Conservation (phyloP, 352 stramenopile species). For the Phytophthora europaea region DNA sequence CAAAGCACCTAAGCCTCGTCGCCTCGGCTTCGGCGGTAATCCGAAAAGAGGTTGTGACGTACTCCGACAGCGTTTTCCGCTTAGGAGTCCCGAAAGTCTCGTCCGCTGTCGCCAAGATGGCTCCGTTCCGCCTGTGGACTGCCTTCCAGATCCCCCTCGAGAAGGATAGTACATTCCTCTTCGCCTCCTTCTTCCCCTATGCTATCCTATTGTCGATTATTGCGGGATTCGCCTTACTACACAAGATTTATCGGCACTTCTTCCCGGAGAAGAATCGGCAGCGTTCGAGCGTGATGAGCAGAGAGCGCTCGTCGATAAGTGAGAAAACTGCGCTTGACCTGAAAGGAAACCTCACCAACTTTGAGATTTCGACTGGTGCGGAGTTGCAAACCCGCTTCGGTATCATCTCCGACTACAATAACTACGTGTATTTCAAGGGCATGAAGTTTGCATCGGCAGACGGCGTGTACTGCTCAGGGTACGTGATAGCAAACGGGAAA, state of each 20-base stretch:
- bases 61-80: constrained; percentile 28
- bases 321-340: constrained; percentile 15
- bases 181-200: constrained; percentile 27
- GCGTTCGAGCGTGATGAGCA: constrained; percentile 15
- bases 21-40: constrained; percentile 3
- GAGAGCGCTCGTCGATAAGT: constrained; percentile 25
- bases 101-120: constrained; percentile 13
- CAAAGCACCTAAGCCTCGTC: constrained; percentile 5
- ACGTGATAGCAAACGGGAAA: constrained; percentile 52
- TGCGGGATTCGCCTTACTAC: constrained; percentile 25
- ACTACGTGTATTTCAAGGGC: constrained; percentile 53
- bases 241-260: constrained; percentile 36
- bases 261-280: constrained; percentile 27
- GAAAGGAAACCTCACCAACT: constrained; percentile 42
- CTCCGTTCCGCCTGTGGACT: constrained; percentile 34
- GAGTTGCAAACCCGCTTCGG: constrained; percentile 42
- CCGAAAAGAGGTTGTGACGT: constrained; percentile 24
- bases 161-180: constrained; percentile 26
- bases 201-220: constrained; percentile 34
- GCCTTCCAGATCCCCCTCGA: constrained; percentile 25
- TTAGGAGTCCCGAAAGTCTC: constrained; percentile 25
- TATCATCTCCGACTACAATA: constrained; percentile 50
- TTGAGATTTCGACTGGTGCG: constrained; percentile 44
- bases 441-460: constrained; percentile 53
- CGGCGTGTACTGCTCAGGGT: constrained; percentile 52